Evolutionary conservation across 352 stramenopile genomes (phyloP).

Genomic region (Pythium rhizo-oryzae): DNA sequence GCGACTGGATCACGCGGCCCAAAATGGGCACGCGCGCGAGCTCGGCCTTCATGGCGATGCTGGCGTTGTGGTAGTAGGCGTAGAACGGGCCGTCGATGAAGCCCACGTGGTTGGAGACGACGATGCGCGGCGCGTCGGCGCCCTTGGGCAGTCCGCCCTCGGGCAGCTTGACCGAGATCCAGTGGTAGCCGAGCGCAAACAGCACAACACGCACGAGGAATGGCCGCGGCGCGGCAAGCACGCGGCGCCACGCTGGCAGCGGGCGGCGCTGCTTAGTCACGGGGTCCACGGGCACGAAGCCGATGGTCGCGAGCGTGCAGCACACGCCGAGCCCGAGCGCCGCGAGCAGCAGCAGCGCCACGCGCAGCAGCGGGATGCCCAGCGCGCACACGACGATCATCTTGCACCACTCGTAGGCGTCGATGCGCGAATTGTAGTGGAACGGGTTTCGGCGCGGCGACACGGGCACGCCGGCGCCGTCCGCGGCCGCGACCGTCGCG

Average conservation of each 20-base stretch:
- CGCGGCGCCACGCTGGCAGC: slow-evolving; percentile 49
- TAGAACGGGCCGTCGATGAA: slow-evolving; percentile 75
- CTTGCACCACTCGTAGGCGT: slow-evolving; percentile 64
- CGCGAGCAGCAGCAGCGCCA: slow-evolving; percentile 44
- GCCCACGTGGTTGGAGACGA: slow-evolving; percentile 73
- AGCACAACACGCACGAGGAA: slow-evolving; percentile 50
- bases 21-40: slow-evolving; percentile 57
- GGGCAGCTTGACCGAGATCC: slow-evolving; percentile 52
- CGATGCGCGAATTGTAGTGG: slow-evolving; percentile 54
- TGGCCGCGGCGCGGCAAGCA: slow-evolving; percentile 38
- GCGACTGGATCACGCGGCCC: slow-evolving; percentile 58
- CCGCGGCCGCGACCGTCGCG: background rate
- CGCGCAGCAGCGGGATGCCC: slow-evolving; percentile 56
- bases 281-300: slow-evolving; percentile 48
- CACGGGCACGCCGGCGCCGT: too few species aligned
- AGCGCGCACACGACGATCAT: slow-evolving; percentile 56
- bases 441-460: slow-evolving; percentile 49
- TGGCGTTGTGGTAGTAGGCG: slow-evolving; percentile 51
- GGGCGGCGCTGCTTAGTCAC: slow-evolving; percentile 29
- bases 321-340: slow-evolving; percentile 43
- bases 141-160: slow-evolving; percentile 30
- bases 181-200: slow-evolving; percentile 72
- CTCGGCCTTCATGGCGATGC: slow-evolving; percentile 78
- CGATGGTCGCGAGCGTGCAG: slow-evolving; percentile 51
- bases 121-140: slow-evolving; percentile 40